Evolutionary conservation across 495 filamentous ascomycete species (phyloP), one percentile per base, ranked within the genome.

Genomic region (Immersiella caudata): DNA sequence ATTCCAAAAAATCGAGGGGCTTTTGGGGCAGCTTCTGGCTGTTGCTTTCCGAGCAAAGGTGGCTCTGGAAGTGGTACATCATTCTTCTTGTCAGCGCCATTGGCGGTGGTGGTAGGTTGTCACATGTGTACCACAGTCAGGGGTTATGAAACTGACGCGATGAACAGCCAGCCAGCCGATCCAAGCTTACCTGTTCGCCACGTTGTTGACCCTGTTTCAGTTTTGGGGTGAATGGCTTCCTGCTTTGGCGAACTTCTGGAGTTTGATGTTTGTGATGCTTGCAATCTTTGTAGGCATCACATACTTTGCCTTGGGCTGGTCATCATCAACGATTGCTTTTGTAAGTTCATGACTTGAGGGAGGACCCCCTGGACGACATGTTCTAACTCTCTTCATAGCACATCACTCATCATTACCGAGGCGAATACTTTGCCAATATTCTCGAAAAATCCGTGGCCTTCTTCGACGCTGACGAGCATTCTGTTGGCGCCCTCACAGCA

Each of bases 201-300:
- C 79, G 5, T 72, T 82, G 16, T 74, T 86, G n/a, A 78, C 75
- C 0, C 78, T 82, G 2, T 86, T 87, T 52, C 70, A 78, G n/a
- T 80, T 81, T 8, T 75, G 76, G 73, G 78, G 77, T 8, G 69
- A 78, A 1, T 70, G 75, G 57, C 75, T 88, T 20, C 65, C 73
- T 26, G 68, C 66, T 1, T 66, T 77, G 0, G 83, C 80, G 24
- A 83, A 82, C 60, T 89, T 90, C 65, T 91, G 87, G 87, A 83
- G 87, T 18, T 69, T 90, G 33, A 89, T 89, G 84, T 90, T 90
- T 71, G 85, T 90, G 57, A 74, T 84, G 14, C 79, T 90, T 0
- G 86, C 85, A 21, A 71, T 84, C 6, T 82, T 78, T 50, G 79
- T 85, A 3, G 81, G 75, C 0, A 62, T 83, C 18, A 82, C 80